A percentile compares a stretch with the other conserved stretches of the same genome.
phyloP scores from a whole-genome alignment of 306 rosid genomes.

The Biancaea sappan region DNA sequence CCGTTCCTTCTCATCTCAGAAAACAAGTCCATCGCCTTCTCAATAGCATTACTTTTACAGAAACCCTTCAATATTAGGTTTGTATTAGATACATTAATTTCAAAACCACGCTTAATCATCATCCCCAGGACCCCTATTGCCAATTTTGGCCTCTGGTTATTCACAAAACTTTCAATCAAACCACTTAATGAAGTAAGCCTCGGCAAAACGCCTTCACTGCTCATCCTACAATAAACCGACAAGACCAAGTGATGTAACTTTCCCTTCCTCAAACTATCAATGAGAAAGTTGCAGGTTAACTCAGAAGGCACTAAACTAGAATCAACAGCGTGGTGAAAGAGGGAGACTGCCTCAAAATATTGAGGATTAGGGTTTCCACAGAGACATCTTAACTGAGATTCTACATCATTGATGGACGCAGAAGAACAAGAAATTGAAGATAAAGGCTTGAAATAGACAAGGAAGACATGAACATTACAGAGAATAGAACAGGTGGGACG shows the following conservation, averaged over 20 bases:
- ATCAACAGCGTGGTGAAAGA: constrained; percentile 52
- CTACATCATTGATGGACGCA: constrained; percentile 34
- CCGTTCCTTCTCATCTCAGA: constrained; percentile 46
- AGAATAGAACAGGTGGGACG: neutral
- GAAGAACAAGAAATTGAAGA: constrained; percentile 45
- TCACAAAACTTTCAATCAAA: constrained; percentile 60
- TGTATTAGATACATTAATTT: constrained; percentile 41
- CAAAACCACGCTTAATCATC: constrained; percentile 65
- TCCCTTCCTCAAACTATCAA: constrained; percentile 53
- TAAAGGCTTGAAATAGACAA: constrained; percentile 28
- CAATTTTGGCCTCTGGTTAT: constrained; percentile 39
- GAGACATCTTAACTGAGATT: constrained; percentile 49
- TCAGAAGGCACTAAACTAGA: constrained; percentile 48
- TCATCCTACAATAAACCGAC: constrained; percentile 62
- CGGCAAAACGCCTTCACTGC: constrained; percentile 39
- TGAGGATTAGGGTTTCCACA: constrained; percentile 47
- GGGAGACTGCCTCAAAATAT: constrained; percentile 57
- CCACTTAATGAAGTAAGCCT: constrained; percentile 55
- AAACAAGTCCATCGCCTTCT: constrained; percentile 52
- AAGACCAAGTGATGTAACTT: constrained; percentile 46
- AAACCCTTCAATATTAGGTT: constrained; percentile 70
- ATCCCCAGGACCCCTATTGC: constrained; percentile 62
- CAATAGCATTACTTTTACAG: constrained; percentile 45
- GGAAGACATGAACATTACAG: neutral
- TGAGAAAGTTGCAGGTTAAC: constrained; percentile 53